Base-by-base conservation (phyloP, 345 rosid species). In the Salix koriyanagi region DNA sequence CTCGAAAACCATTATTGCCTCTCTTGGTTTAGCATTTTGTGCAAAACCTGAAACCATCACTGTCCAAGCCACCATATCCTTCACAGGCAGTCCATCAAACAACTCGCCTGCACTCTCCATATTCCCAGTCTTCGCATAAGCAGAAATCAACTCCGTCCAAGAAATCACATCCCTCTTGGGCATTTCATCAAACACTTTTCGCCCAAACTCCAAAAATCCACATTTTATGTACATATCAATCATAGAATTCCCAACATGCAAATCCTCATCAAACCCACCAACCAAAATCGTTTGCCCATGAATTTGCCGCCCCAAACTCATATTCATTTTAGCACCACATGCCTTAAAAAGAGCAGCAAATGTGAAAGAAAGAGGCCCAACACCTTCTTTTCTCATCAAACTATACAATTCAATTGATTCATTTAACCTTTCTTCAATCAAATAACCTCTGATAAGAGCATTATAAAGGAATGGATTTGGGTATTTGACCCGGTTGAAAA, bases 401-500 rank as follows among this genome's bases (percentile, higher is more conserved):
- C 78, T 41, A 50, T 89, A 93, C 75, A 88, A 71, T 19, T 69
- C 48, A 71, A 87, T 25, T 4, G 90, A 82, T n/a, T 88, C 87
- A 21, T 23, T 14, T 2, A 90, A 44, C 6, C 67, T 30, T 21
- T 90, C 91, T 75, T 88, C 83, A 21, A 82, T 60, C 37, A 83
- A 68, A 66, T 90, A 90, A 1, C 93, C 96, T 28, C 99, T 84
- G 67, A 93, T 86, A 39, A 93, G 83, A 7, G 96, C 90, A 1
- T 94, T 90, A 86, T 90, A 93, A 5, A 93, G 86, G 83, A 95
- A 95, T 0, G 97, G 90, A 58, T 88, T 93, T 0, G 89, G 91
- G 75, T 77, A 72, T 3, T 71, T 56, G 67, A 93, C 92, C 67
- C 81, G 88, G 10, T 85, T 79, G 68, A 95, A 86, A 86, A 48